Percentiles rank a stretch among this genome's conserved stretches.
phyloP scores from a whole-genome alignment of 2,329 filamentous ascomycete species.

The Gremmenia infestans region DNA sequence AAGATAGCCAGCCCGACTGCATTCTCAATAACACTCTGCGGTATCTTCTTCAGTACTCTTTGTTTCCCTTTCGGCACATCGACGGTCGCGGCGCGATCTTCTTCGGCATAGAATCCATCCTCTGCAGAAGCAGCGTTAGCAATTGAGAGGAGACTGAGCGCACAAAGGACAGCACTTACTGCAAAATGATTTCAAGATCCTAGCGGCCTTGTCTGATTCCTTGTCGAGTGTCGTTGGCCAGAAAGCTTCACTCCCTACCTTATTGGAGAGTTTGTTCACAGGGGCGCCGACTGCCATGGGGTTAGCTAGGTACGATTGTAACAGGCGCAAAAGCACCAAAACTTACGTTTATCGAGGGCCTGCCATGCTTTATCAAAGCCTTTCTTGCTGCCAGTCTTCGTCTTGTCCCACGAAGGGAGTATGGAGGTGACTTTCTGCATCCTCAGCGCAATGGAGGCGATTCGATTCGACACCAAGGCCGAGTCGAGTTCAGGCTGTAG shows the following conservation, averaged over 20 bases:
- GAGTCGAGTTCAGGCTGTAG: constrained; percentile 16
- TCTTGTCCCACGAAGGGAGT: constrained; percentile 46
- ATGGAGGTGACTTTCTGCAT: constrained; percentile 32
- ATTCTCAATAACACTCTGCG: constrained; percentile 76
- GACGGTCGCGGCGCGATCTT: constrained; percentile 32
- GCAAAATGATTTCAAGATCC: constrained; percentile 87
- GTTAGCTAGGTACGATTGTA: constrained; percentile 26
- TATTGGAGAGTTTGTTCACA: constrained; percentile 77
- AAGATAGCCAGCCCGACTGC: constrained; percentile 90
- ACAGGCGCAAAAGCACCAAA: background rate
- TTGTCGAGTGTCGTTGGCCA: constrained; percentile 83
- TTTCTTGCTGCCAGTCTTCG: constrained; percentile 52
- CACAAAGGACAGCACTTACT: constrained; percentile 50
- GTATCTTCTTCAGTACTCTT: constrained; percentile 72
- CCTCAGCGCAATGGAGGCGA: constrained; percentile 5
- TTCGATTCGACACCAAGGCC: constrained; percentile 1
- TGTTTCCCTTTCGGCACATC: constrained; percentile 47
- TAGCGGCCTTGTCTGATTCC: constrained; percentile 86
- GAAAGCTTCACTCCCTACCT: constrained; percentile 74
- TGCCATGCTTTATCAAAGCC: constrained; percentile 72
- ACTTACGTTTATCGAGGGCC: constrained; percentile 53
- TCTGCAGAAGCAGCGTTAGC: constrained; percentile 34
- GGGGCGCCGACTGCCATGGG: constrained; percentile 51
- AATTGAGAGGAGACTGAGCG: background rate
- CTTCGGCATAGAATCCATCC: constrained; percentile 64